Conservation (phyloP, 2,329 filamentous ascomycete genomes). For the Alternaria burnsii region DNA sequence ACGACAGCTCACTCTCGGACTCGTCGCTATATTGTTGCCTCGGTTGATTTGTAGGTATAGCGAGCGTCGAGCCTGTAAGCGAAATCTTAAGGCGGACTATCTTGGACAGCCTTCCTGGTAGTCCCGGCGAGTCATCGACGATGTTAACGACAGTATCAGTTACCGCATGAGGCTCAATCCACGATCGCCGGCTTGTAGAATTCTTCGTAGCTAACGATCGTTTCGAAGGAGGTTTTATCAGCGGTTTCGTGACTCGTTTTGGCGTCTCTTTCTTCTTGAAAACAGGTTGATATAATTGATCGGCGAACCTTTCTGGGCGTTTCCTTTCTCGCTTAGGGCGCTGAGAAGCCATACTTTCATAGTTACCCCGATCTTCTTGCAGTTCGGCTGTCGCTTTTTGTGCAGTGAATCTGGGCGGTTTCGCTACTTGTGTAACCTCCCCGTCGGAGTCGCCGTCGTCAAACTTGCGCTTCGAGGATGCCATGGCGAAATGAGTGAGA, state of each 20-base stretch:
- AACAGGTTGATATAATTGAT: background rate
- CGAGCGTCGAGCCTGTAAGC: too few relatives aligned
- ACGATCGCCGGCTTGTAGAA: too few relatives aligned
- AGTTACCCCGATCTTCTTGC: background rate
- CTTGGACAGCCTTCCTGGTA: background rate
- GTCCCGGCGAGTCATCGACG: background rate
- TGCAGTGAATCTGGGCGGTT: background rate
- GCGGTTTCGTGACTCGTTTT: too few relatives aligned
- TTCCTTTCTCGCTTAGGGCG: slow-evolving; percentile 6
- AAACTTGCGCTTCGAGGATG: background rate
- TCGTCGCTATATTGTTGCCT: background rate
- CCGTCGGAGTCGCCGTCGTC: background rate
- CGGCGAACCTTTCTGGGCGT: background rate
- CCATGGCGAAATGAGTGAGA: background rate
- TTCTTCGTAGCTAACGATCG: background rate
- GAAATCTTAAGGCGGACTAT: background rate
- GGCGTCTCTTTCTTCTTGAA: background rate
- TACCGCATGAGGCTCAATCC: background rate
- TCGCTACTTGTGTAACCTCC: background rate
- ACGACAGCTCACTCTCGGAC: background rate
- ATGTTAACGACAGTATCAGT: background rate
- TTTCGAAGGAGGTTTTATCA: background rate
- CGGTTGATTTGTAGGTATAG: background rate
- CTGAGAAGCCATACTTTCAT: slow-evolving; percentile 13
- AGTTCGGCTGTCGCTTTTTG: background rate